These are phyloP conservation scores for Phyllosticta paracitricarpa DNA, from an alignment of 2,329 filamentous ascomycete genomes.

Conservation along the genomic window DNA sequence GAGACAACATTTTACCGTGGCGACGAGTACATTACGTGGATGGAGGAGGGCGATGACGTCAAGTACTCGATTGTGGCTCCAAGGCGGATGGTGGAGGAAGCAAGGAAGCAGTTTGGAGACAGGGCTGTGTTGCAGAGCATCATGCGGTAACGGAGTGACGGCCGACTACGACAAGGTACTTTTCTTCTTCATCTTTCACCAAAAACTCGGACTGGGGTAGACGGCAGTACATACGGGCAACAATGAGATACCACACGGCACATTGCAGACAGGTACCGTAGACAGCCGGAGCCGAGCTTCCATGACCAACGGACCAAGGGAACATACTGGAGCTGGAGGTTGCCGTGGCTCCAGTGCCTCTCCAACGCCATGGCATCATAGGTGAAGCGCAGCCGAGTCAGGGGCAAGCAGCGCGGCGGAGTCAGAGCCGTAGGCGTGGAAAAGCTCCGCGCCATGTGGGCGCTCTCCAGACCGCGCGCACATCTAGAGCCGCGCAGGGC, in stretches of 20 bases:
- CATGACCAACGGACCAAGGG: background rate
- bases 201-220: background rate
- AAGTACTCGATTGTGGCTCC: conserved; percentile 29
- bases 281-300: too few relatives aligned
- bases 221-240: background rate
- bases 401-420: background rate
- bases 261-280: too few relatives aligned
- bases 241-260: background rate
- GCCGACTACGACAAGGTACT: background rate
- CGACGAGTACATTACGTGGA: conserved; percentile 27
- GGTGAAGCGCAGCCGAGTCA: background rate
- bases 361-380: background rate
- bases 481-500: background rate
- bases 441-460: background rate
- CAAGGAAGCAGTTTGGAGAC: conserved; percentile 11
- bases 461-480: background rate
- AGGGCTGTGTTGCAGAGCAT: background rate
- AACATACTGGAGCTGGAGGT: background rate
- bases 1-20: conserved; percentile 20
- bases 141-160: background rate
- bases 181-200: background rate
- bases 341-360: background rate
- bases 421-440: background rate
- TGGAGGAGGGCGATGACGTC: conserved; percentile 21
- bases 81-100: conserved; percentile 22